These are phyloP conservation scores for Kwoniella dejecticola DNA, from an alignment of 768 basidiomycete genomes.

Conservation along the genomic window DNA sequence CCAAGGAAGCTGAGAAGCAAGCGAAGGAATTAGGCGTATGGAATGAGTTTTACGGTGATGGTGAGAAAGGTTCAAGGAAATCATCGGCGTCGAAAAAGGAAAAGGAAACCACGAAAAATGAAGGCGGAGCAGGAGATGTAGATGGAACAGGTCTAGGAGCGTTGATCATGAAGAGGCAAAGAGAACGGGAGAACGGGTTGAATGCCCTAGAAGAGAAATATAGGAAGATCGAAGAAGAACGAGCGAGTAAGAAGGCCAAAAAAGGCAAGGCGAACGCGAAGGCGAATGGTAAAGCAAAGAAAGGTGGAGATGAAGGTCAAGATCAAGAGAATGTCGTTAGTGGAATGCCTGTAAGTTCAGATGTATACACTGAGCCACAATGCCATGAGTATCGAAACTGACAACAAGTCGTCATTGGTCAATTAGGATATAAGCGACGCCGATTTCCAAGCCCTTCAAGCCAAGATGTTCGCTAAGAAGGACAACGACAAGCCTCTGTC, in stretches of 20 bases:
- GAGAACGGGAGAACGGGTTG: constrained; percentile 66
- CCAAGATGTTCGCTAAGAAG: constrained; percentile 42
- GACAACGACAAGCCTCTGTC: constrained; percentile 21
- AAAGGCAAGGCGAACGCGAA: constrained; percentile 58
- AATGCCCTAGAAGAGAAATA: constrained; percentile 59
- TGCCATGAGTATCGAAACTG: too few species aligned
- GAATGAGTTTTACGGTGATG: constrained; percentile 67
- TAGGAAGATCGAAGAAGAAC: constrained; percentile 54
- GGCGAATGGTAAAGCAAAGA: constrained; percentile 60
- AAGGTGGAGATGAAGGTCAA: constrained; percentile 40
- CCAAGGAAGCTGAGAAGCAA: constrained; percentile 73
- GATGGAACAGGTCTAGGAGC: constrained; percentile 65
- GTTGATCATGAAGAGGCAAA: constrained; percentile 75
- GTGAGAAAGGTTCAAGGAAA: constrained; percentile 79
- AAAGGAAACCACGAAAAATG: constrained; percentile 73
- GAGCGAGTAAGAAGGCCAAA: constrained; percentile 51
- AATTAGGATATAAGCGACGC: constrained; percentile 42
- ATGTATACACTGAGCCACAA: too few species aligned
- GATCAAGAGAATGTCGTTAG: neutral
- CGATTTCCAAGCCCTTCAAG: constrained; percentile 45
- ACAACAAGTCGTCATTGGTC: neutral
- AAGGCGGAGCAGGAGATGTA: constrained; percentile 30
- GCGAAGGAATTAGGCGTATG: constrained; percentile 89
- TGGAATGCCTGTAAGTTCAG: neutral
- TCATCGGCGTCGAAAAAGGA: constrained; percentile 56